These are phyloP conservation scores for Kentomonas sorsogonicus DNA, from an alignment of 208 protist genomes.

Conservation along the genomic window DNA sequence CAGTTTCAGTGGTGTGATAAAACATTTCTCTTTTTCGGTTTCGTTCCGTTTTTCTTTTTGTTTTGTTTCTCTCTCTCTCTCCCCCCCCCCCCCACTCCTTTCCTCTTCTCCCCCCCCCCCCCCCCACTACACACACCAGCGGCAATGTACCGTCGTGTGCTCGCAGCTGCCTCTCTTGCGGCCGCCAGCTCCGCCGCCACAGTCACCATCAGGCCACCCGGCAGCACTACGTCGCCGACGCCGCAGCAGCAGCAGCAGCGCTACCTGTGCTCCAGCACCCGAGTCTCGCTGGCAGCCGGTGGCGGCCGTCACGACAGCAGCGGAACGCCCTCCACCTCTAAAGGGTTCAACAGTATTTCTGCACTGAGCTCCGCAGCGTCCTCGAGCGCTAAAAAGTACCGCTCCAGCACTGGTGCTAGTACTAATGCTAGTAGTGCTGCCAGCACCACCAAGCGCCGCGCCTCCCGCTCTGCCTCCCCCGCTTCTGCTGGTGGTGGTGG, in stretches of 20 bases:
- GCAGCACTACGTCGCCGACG: too few species aligned
- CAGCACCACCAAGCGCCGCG: not conserved
- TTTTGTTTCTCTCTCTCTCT: not conserved
- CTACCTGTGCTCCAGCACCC: too few species aligned
- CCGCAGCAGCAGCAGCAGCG: too few species aligned
- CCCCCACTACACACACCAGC: not conserved
- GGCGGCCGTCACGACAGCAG: too few species aligned
- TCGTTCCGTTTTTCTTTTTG: constrained; percentile 2
- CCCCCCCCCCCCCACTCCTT: not conserved
- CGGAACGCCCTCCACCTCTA: too few species aligned
- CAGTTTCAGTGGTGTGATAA: too few species aligned
- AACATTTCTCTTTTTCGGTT: constrained; percentile 2
- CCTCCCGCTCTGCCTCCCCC: not conserved
- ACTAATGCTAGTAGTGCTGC: not conserved
- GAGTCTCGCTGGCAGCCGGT: too few species aligned
- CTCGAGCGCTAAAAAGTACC: too few species aligned
- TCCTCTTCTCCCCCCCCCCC: not conserved
- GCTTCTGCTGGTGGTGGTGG: not conserved
- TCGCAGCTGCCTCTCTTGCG: not conserved
- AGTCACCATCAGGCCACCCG: too few species aligned
- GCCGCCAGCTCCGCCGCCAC: not conserved
- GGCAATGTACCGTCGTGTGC: not conserved
- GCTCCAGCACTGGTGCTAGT: not conserved
- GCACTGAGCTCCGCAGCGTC: too few species aligned
- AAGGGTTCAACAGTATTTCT: too few species aligned